phyloP scores from a whole-genome alignment of 2,329 filamentous ascomycete genomes.

The Bertia moriformis region DNA sequence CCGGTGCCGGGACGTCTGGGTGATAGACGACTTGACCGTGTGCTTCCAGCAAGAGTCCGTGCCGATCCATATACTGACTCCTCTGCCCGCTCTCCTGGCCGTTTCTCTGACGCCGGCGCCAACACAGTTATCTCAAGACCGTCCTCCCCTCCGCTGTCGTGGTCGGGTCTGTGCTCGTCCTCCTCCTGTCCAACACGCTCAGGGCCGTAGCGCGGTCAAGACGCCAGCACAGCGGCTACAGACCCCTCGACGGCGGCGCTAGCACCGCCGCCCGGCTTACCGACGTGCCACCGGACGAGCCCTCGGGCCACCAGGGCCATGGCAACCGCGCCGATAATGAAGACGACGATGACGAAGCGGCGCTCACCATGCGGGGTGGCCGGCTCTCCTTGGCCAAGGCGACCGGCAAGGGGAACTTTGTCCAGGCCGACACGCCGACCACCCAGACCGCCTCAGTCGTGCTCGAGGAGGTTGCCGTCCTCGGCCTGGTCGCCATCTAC shows the following conservation, averaged over 20 bases:
- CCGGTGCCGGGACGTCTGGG: conserved; percentile 26
- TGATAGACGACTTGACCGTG: conserved; percentile 44
- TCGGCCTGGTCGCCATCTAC: conserved; percentile 58
- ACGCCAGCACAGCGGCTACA: conserved; percentile 42
- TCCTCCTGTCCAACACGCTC: conserved; percentile 41
- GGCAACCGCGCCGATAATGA: conserved; percentile 7
- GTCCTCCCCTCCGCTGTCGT: conserved; percentile 64
- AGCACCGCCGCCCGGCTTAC: conserved; percentile 33
- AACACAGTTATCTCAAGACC: conserved; percentile 59
- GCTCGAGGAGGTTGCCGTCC: conserved; percentile 62
- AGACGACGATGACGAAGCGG: conserved; percentile 38
- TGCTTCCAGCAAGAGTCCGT: conserved; percentile 58
- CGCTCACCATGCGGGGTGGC: conserved; percentile 38
- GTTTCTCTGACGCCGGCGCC: conserved; percentile 2
- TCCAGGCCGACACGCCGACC: conserved; percentile 62
- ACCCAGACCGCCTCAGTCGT: conserved; percentile 58
- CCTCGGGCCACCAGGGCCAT: conserved; percentile 20
- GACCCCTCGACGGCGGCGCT: conserved; percentile 31
- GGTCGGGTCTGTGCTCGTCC: conserved; percentile 52
- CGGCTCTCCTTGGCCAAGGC: conserved; percentile 43
- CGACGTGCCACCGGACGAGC: conserved; percentile 31
- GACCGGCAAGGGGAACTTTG: conserved; percentile 44
- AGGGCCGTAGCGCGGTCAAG: conserved; percentile 35
- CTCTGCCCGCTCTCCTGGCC: neutral
- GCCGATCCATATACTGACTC: neutral